Percentiles rank a stretch among this genome's conserved stretches.
Conservation (phyloP, 768 basidiomycete genomes). For the Boletus sp. region DNA sequence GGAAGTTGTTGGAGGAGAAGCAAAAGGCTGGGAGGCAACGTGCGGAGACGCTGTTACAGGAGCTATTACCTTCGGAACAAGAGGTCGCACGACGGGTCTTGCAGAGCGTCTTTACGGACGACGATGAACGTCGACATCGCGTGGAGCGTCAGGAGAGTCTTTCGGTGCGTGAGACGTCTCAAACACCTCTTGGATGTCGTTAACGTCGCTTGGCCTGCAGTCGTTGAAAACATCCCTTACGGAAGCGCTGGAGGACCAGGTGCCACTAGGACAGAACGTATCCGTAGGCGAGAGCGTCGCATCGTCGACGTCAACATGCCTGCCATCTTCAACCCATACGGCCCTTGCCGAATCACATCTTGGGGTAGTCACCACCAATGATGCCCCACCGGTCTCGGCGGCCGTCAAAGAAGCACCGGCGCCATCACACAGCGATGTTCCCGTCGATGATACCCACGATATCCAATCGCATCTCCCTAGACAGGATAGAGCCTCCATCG, state of each 20-base stretch:
- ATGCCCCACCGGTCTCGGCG: not conserved
- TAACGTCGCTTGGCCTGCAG: slow-evolving; percentile 22
- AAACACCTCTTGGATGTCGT: not conserved
- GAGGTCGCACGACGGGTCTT: slow-evolving; percentile 68
- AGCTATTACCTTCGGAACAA: slow-evolving; percentile 58
- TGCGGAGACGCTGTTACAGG: slow-evolving; percentile 54
- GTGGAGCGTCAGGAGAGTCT: slow-evolving; percentile 60
- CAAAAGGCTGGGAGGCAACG: slow-evolving; percentile 50
- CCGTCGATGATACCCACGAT: slow-evolving; percentile 11
- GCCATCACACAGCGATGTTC: slow-evolving; percentile 1
- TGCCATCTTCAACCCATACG: not conserved
- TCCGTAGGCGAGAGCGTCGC: slow-evolving; percentile 21
- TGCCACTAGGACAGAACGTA: slow-evolving; percentile 32
- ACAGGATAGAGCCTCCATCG: slow-evolving; percentile 41
- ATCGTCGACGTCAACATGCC: slow-evolving; percentile 11
- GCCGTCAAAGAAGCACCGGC: slow-evolving; percentile 1
- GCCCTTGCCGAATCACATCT: not conserved
- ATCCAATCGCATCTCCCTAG: slow-evolving; percentile 16
- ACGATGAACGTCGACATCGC: slow-evolving; percentile 42
- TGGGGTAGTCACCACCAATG: not conserved
- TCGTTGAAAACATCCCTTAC: slow-evolving; percentile 47
- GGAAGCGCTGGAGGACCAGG: slow-evolving; percentile 51
- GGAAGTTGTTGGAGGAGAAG: slow-evolving; percentile 55
- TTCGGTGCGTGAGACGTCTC: slow-evolving; percentile 42
- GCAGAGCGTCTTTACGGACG: slow-evolving; percentile 58